Conservation (phyloP, 2,329 filamentous ascomycete genomes). For the Cadophora luteo-olivacea region DNA sequence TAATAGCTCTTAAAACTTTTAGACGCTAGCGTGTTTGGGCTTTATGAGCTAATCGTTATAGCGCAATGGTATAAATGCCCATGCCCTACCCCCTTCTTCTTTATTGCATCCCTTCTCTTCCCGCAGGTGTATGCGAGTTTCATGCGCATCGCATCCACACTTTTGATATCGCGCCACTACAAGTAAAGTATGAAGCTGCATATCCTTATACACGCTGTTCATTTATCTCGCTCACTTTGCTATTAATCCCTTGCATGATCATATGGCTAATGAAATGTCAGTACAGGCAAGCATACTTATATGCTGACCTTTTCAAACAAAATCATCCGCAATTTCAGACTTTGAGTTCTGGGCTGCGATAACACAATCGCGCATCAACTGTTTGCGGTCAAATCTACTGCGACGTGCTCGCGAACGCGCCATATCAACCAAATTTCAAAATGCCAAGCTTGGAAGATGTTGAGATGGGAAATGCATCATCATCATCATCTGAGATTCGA, state of each 20-base stretch:
- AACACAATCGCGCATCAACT: constrained; percentile 4
- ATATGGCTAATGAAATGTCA: background rate
- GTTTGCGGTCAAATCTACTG: background rate
- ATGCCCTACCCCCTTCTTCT: constrained; percentile 9
- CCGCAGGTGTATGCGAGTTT: constrained; percentile 3
- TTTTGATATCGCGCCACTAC: constrained; percentile 11
- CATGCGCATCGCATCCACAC: constrained; percentile 14
- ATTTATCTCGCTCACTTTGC: background rate
- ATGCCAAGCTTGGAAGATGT: constrained; percentile 19
- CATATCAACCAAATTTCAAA: background rate
- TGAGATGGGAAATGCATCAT: constrained; percentile 16
- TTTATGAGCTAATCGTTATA: constrained; percentile 21
- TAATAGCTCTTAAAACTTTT: constrained; percentile 18
- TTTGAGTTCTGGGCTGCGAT: background rate
- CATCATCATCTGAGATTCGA: constrained; percentile 7
- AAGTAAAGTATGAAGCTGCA: constrained; percentile 6
- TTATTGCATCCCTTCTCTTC: constrained; percentile 8
- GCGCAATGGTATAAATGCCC: constrained; percentile 6
- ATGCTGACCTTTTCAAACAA: background rate
- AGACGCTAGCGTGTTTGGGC: constrained; percentile 23
- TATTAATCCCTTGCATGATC: background rate
- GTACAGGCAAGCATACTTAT: background rate
- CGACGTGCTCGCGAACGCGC: background rate
- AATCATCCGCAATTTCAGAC: background rate
- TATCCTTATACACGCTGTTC: background rate